phyloP scores from a whole-genome alignment of 495 filamentous ascomycete genomes.

The Apiosordaria backusii region DNA sequence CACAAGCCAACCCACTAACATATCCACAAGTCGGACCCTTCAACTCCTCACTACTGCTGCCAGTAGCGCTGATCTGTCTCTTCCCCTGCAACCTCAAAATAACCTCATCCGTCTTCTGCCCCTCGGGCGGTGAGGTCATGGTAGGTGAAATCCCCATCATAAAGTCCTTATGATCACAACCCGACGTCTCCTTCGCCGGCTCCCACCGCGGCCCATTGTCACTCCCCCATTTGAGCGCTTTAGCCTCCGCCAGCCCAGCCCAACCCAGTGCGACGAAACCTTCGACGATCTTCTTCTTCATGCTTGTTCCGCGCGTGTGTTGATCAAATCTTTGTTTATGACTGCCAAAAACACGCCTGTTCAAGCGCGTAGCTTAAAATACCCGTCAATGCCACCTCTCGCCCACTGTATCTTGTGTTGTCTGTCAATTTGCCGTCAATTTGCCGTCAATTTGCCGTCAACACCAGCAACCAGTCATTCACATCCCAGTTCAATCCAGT shows the following conservation, averaged over 20 bases:
- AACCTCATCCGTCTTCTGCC: neutral
- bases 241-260: slow-evolving; percentile 18
- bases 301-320: neutral
- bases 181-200: slow-evolving; percentile 24
- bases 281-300: neutral
- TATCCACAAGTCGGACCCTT: slow-evolving; percentile 25
- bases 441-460: neutral
- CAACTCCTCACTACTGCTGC: neutral
- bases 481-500: neutral
- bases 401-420: neutral
- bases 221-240: slow-evolving; percentile 22
- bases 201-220: slow-evolving; percentile 14
- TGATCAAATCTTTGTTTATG: too few relatives aligned
- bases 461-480: neutral
- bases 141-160: slow-evolving; percentile 14
- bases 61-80: neutral
- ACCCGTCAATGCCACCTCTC: neutral
- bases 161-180: slow-evolving; percentile 19
- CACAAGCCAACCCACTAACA: slow-evolving; percentile 20
- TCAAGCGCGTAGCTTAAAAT: too few relatives aligned
- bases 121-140: slow-evolving; percentile 11
- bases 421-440: neutral
- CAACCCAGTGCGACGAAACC: neutral
- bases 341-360: too few relatives aligned
- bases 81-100: neutral